phyloP scores from a whole-genome alignment of 2,329 filamentous ascomycete genomes.

The Aureobasidium lini region DNA sequence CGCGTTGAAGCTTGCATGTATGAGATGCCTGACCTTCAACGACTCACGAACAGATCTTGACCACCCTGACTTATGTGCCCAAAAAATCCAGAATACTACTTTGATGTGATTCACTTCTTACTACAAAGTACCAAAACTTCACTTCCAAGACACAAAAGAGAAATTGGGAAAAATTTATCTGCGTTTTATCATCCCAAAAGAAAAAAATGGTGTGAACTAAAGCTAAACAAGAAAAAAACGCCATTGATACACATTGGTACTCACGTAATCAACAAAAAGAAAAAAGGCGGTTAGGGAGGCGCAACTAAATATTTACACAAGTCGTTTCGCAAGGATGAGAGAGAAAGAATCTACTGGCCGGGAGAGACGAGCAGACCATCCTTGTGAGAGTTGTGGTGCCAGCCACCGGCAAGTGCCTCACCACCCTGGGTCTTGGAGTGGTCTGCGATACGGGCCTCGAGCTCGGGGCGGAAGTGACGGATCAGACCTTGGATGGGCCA shows the following conservation, averaged over 20 bases:
- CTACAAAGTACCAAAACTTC: too few species aligned
- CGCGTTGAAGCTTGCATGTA: too few species aligned
- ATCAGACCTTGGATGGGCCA: constrained; percentile 98
- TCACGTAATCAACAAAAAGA: neutral
- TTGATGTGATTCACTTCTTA: too few species aligned
- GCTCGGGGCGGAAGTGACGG: constrained; percentile 92
- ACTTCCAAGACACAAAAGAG: neutral
- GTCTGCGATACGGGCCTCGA: constrained; percentile 82
- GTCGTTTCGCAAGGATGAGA: neutral
- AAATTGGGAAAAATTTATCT: neutral
- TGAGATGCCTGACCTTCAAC: too few species aligned
- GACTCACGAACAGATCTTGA: too few species aligned
- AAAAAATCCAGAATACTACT: too few species aligned
- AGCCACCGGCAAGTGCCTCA: constrained; percentile 74
- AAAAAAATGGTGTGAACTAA: neutral
- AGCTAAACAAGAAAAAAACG: constrained; percentile 2
- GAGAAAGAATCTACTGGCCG: constrained; percentile 58
- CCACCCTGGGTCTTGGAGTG: constrained; percentile 68
- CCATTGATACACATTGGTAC: constrained; percentile 7
- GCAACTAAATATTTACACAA: constrained; percentile 10
- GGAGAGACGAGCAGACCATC: constrained; percentile 82
- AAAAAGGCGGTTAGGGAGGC: neutral
- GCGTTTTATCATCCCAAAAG: constrained; percentile 1
- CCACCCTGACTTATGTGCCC: too few species aligned
- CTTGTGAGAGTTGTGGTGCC: constrained; percentile 65